These are phyloP conservation scores for Russula foetens DNA, from an alignment of 768 basidiomycete genomes.

Conservation along the genomic window DNA sequence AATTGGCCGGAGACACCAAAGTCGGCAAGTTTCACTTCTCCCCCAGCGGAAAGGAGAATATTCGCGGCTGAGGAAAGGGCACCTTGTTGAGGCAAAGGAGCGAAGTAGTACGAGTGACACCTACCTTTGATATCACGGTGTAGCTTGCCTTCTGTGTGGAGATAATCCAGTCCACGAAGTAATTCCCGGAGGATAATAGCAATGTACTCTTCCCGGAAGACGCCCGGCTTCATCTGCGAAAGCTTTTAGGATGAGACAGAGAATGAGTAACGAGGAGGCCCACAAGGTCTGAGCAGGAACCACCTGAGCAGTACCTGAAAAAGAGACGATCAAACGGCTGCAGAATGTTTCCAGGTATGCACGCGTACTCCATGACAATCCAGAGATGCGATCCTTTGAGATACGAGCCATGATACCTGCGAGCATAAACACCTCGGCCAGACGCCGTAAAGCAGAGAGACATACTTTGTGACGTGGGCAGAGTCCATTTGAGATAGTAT, in stretches of 20 bases:
- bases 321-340: background rate
- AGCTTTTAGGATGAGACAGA: background rate
- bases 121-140: conserved; percentile 99
- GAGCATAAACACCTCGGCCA: conserved; percentile 14
- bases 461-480: conserved; percentile 90
- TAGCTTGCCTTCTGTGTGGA: conserved; percentile 92
- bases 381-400: conserved; percentile 94
- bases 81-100: background rate
- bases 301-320: conserved; percentile 88
- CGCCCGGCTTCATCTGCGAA: conserved; percentile 92
- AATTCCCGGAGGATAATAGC: conserved; percentile 94
- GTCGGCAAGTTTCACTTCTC: conserved; percentile 96
- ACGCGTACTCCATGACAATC: conserved; percentile 93
- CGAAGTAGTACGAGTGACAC: conserved; percentile 8
- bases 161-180: conserved; percentile 86
- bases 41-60: conserved; percentile 83
- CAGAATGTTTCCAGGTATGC: background rate
- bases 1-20: conserved; percentile 98
- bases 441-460: conserved; percentile 24
- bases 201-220: conserved; percentile 97
- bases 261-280: conserved; percentile 25
- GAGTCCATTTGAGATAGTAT: conserved; percentile 96
- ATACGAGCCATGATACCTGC: conserved; percentile 90
- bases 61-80: conserved; percentile 65
- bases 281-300: conserved; percentile 95